phyloP scores from a whole-genome alignment of 805 yeast genomes.

The Candida corydali region DNA sequence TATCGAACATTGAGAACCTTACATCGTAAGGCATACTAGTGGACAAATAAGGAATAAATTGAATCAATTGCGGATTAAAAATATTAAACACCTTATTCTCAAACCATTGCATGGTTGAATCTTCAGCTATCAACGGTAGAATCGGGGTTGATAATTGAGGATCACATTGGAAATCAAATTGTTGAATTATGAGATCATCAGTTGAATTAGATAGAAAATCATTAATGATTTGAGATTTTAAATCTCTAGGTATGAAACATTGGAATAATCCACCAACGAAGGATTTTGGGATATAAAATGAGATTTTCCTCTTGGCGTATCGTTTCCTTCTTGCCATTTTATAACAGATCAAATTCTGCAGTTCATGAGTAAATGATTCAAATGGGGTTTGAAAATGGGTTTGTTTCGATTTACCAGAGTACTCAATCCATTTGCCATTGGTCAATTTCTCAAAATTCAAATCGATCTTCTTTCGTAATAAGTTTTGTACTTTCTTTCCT shows the following conservation, averaged over 20 bases:
- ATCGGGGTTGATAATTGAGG: conserved; percentile 38
- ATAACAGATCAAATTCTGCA: conserved; percentile 41
- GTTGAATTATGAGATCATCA: conserved; percentile 12
- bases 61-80: conserved; percentile 25
- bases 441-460: conserved; percentile 15
- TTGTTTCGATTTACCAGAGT: conserved; percentile 16
- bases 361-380: conserved; percentile 21
- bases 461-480: conserved; percentile 14
- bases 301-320: conserved; percentile 42
- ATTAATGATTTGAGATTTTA: conserved; percentile 18
- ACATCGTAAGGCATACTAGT: conserved; percentile 43
- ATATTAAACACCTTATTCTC: conserved; percentile 17
- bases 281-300: conserved; percentile 50
- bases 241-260: conserved; percentile 36
- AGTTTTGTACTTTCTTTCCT: conserved; percentile 1
- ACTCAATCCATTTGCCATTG: conserved; percentile 16
- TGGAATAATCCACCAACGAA: conserved; percentile 64
- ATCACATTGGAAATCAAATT: conserved; percentile 31
- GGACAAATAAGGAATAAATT: conserved; percentile 55
- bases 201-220: conserved; percentile 8
- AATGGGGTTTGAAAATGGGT: conserved; percentile 17
- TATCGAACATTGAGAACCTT: conserved; percentile 28
- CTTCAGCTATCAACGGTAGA: conserved; percentile 58
- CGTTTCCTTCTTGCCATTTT: conserved; percentile 54
- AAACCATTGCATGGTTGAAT: conserved; percentile 45